Conservation (phyloP, 192 early-diverging fungal genomes). For the Spizellomyces punctatus region DNA sequence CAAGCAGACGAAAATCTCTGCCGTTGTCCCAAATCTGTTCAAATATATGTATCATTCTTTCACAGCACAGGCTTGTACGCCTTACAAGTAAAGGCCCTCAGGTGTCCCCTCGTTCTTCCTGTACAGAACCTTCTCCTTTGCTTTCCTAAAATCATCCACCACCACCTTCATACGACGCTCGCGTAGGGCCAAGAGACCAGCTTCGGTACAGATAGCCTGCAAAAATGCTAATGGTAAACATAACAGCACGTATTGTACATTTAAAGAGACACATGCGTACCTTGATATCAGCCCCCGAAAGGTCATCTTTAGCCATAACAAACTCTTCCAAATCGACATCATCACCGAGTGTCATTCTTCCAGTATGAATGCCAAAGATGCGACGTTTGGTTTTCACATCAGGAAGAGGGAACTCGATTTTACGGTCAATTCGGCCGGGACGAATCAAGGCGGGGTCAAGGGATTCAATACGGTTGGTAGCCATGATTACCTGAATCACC, state of each 20-base stretch:
- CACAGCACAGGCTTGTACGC: too few species aligned
- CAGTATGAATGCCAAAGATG: constrained; percentile 95
- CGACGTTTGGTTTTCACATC: constrained; percentile 96
- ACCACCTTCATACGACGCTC: constrained; percentile 99
- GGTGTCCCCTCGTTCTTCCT: constrained; percentile 98
- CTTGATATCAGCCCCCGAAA: constrained; percentile 98
- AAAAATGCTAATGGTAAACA: constrained; percentile 2
- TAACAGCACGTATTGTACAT: neutral
- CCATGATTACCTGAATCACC: constrained; percentile 81
- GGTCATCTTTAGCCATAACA: constrained; percentile 99
- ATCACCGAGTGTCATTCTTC: constrained; percentile 90
- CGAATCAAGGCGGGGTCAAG: constrained; percentile 96
- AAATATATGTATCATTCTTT: too few species aligned
- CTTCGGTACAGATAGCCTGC: constrained; percentile 96
- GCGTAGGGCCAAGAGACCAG: constrained; percentile 94
- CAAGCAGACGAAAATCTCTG: too few species aligned
- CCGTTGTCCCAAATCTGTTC: too few species aligned
- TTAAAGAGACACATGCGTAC: constrained; percentile 25
- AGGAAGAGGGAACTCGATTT: constrained; percentile 98
- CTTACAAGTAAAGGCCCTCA: constrained; percentile 69
- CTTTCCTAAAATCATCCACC: constrained; percentile 96
- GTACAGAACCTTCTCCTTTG: constrained; percentile 98
- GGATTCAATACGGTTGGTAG: constrained; percentile 97
- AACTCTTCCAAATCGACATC: constrained; percentile 99
- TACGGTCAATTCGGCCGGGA: constrained; percentile 97